Base-by-base conservation (phyloP, 2,329 filamentous ascomycete species). In the Colletotrichum chlorophyti region DNA sequence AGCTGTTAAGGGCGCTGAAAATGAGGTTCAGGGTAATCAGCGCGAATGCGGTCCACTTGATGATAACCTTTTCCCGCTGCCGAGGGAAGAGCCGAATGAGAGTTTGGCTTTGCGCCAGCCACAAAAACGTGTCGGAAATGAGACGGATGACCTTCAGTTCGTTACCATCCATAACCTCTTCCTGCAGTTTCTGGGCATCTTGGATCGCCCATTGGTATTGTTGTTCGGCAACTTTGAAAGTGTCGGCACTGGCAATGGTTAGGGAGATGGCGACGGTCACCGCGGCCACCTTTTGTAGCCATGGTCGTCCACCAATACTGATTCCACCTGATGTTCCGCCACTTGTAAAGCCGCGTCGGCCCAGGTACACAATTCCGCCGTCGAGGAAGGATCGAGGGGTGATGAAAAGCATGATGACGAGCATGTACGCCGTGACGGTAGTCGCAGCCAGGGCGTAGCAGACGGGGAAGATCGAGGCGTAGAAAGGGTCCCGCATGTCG, bases 31-130 rank as follows among this genome's bases (percentile, higher is more conserved):
- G 83, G 0, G 92, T 85, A 68, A 99, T 97, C 55, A 99, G 84
- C 3, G 90, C 93, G 70, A 98, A 97, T 1, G 94, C 95, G 14
- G 94, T 92, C 94, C 94, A 99, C 77, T 98, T 98, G 76, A 99
- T 99, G 65, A 98, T 91, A 49, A 98, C 88, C 76, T 98, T 98
- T 76, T 99, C 95, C 69, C 96, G 91, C 69, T 98, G 94, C 29
- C 95, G 91, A 7, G 95, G 95, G 66, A 99, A 99, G 1, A 99
- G 81, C 50, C 95, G 90, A 66, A 98, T 98, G 57, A 99, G 77
- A 0, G 95, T 99, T 76, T 99, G 95, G 1, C 96, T 94, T 74
- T 99, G 95, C 1, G 95, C 95, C 34, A 99, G 86, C 94, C 95
- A 98, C 26, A 99, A 81, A 72, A 98, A 98, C 1, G 95, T 93